Percentiles rank a stretch among this genome's conserved stretches.
Conservation (phyloP, 106 monocot genomes). For the Allium fistulosum region DNA sequence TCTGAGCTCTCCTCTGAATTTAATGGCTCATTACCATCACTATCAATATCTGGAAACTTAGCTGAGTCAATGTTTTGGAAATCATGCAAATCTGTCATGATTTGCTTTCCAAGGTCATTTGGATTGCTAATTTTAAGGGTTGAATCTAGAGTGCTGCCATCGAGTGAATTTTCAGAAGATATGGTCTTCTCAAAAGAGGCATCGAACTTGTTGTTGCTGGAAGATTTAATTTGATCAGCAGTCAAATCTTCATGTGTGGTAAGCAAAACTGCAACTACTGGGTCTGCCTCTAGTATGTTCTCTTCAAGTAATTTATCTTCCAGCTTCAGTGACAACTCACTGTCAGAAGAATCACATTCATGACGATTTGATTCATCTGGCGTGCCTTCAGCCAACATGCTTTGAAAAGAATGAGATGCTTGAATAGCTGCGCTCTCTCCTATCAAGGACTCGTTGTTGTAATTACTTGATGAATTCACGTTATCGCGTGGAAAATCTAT, state of each 20-base stretch:
- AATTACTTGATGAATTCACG: neutral
- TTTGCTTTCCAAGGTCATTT: constrained; percentile 3
- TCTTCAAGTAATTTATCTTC: constrained; percentile 8
- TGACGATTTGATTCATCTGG: too few relatives aligned
- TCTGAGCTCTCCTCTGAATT: constrained; percentile 38
- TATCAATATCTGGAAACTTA: neutral
- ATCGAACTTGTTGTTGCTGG: neutral
- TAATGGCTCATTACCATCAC: constrained; percentile 6
- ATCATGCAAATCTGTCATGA: constrained; percentile 12
- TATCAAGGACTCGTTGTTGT: neutral
- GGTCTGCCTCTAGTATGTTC: neutral
- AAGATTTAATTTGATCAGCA: neutral
- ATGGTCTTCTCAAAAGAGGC: neutral
- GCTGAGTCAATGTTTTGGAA: neutral
- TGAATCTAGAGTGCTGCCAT: neutral
- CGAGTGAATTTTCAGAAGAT: neutral
- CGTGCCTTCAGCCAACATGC: neutral
- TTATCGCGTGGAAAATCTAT: neutral
- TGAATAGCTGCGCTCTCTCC: neutral
- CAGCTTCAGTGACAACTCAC: constrained; percentile 1
- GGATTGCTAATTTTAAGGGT: neutral
- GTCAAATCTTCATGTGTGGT: neutral
- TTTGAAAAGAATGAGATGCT: neutral
- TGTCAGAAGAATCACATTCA: neutral
- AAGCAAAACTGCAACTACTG: neutral